Evolutionary conservation across 805 yeast genomes (phyloP).

Genomic region (Wickerhamiella alocasiicola): DNA sequence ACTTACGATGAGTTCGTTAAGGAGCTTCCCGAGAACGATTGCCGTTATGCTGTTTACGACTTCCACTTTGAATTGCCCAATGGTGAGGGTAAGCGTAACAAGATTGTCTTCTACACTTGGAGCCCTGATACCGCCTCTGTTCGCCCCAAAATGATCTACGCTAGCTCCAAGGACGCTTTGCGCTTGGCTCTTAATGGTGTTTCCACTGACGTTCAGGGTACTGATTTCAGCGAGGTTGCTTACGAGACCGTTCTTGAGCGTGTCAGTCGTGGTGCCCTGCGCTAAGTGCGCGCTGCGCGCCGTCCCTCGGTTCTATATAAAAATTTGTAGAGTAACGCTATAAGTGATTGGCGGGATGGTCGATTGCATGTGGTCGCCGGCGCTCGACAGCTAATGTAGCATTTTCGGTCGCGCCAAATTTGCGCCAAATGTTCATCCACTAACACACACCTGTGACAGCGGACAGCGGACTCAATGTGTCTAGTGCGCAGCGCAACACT

Average conservation of each 20-base stretch:
- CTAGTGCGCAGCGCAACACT: no score
- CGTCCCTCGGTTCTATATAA: no score
- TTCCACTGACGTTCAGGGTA: slow-evolving; percentile 90
- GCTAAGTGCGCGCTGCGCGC: no score
- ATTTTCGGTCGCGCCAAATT: no score
- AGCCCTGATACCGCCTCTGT: slow-evolving; percentile 96
- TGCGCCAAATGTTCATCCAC: no score
- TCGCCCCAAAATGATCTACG: slow-evolving; percentile 91
- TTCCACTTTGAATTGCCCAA: slow-evolving; percentile 84
- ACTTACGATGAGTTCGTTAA: slow-evolving; percentile 80
- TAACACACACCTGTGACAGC: no score
- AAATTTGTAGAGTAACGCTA: no score
- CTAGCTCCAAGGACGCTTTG: slow-evolving; percentile 94
- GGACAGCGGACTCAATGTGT: no score
- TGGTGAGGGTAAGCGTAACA: slow-evolving; percentile 86
- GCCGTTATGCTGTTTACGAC: slow-evolving; percentile 93
- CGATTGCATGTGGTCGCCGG: no score
- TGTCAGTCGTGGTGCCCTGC: slow-evolving; percentile 63
- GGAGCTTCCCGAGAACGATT: slow-evolving; percentile 87
- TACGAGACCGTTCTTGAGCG: slow-evolving; percentile 84
- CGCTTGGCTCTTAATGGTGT: slow-evolving; percentile 96
- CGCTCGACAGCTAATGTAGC: no score
- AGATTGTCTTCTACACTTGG: slow-evolving; percentile 74
- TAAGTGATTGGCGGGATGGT: no score
- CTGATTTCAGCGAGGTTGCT: slow-evolving; percentile 94